Evolutionary conservation across 768 basidiomycete genomes (phyloP).

Genomic region (Glaciozyma martinii): DNA sequence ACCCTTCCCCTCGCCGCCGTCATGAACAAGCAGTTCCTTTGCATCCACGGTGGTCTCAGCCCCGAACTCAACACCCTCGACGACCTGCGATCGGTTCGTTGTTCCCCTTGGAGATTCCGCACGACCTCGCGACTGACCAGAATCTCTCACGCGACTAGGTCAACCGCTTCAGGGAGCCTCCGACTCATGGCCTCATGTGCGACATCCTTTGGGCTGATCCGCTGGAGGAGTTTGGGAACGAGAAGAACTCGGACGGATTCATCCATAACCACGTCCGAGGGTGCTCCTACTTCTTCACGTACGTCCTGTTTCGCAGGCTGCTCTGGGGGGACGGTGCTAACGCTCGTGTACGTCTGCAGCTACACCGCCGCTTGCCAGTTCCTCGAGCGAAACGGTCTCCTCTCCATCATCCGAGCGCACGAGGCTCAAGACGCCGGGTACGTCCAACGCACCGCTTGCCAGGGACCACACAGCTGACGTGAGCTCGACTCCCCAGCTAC

Average conservation of each 20-base stretch:
- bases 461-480: not conserved
- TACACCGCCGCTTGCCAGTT: conserved; percentile 96
- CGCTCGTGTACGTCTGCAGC: conserved; percentile 43
- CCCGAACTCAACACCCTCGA: conserved; percentile 93
- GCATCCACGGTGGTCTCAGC: conserved; percentile 93
- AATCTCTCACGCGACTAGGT: conserved; percentile 48
- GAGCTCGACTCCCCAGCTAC: conserved; percentile 23
- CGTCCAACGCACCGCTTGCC: conserved; percentile 31
- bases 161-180: conserved; percentile 96
- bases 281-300: conserved; percentile 97
- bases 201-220: conserved; percentile 99
- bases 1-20: conserved; percentile 86
- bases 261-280: conserved; percentile 94
- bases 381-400: conserved; percentile 88
- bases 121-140: not conserved
- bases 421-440: conserved; percentile 98
- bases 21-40: conserved; percentile 99
- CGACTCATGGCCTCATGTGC: conserved; percentile 95
- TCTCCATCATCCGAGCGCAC: conserved; percentile 95
- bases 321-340: not conserved
- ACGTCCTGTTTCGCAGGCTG: conserved; percentile 37
- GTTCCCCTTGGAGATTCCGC: not conserved
- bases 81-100: conserved; percentile 72
- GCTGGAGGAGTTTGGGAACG: conserved; percentile 90
- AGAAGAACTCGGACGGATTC: conserved; percentile 83